These are phyloP conservation scores for Spatholobus suberectus DNA, from an alignment of 306 rosid species.

Conservation along the genomic window DNA sequence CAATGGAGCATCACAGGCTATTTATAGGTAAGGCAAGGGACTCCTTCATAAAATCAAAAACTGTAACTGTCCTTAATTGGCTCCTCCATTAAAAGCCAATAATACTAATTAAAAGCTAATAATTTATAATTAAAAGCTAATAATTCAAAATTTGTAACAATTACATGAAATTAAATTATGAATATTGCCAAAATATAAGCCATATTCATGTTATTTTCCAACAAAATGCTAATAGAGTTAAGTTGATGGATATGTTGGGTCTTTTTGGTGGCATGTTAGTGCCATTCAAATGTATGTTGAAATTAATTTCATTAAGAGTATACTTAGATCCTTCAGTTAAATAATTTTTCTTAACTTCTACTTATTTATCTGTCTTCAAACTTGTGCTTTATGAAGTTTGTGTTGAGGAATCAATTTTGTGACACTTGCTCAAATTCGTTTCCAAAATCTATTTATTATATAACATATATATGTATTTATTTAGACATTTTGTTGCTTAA, in stretches of 20 bases:
- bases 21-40: too few species aligned
- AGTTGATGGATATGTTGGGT: slow-evolving; percentile 84
- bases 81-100: too few species aligned
- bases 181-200: too few species aligned
- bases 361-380: not conserved
- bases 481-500: not conserved
- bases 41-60: too few species aligned
- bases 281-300: slow-evolving; percentile 86
- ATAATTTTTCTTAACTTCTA: not conserved
- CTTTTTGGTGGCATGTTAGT: slow-evolving; percentile 74
- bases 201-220: too few species aligned
- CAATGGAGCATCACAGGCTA: too few species aligned
- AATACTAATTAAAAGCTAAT: too few species aligned
- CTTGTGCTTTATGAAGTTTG: slow-evolving; percentile 10
- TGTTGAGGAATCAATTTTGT: not conserved
- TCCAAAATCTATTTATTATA: not conserved
- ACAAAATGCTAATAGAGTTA: slow-evolving; percentile 82
- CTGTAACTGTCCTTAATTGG: too few species aligned
- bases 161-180: too few species aligned
- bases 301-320: not conserved
- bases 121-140: too few species aligned
- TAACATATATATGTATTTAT: not conserved
- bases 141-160: too few species aligned
- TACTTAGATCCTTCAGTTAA: slow-evolving; percentile 13
- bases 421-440: not conserved